Evolutionary conservation across 2,329 filamentous ascomycete genomes (phyloP), one percentile per base, ranked within the genome.

Genomic region (Boeremia exigua): DNA sequence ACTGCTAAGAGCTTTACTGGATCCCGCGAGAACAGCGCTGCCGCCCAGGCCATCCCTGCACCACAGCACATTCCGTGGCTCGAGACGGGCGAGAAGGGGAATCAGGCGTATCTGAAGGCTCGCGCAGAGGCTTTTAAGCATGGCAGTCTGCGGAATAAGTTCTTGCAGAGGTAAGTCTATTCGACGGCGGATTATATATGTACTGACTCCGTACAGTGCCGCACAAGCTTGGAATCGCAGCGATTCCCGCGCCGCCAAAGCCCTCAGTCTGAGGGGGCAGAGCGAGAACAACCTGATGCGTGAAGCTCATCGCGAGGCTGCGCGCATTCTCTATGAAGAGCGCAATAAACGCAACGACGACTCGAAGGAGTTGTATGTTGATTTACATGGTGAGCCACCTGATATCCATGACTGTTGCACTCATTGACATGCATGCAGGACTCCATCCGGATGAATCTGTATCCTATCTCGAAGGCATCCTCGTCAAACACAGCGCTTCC

Each of bases 221-320:
- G 94, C 94, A 8, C 94, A 98, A 82, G 95, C 95, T 19, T 99
- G 95, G 94, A 97, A 98, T 74, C 90, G 95, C 54, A 98, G 97
- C 69, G 95, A 99, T 75, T 94, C 95, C 36, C 88, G 95, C 59
- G 94, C 95, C 15, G 95, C 95, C 58, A 98, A 98, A 79, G 94
- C 94, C 29, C 84, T 98, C 45, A 96, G 92, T 68, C 85, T 98
- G 40, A 89, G 95, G 28, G 95, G 95, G 11, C 95, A 98, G 77
- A 95, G 91, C 66, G 95, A 99, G 79, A 98, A 99, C 69, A 92
- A 96, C 65, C 84, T 96, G 33, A 99, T 99, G 95, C 88, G 93
- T 62, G 96, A 96, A 79, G 94, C 93, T 40, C 95, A 99, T 72
- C 89, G 95, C 42, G 93, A 98, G 78, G 95, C 95, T 9, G 95